Base-by-base conservation (phyloP, 306 rosid genomes). In the Prunus mira region DNA sequence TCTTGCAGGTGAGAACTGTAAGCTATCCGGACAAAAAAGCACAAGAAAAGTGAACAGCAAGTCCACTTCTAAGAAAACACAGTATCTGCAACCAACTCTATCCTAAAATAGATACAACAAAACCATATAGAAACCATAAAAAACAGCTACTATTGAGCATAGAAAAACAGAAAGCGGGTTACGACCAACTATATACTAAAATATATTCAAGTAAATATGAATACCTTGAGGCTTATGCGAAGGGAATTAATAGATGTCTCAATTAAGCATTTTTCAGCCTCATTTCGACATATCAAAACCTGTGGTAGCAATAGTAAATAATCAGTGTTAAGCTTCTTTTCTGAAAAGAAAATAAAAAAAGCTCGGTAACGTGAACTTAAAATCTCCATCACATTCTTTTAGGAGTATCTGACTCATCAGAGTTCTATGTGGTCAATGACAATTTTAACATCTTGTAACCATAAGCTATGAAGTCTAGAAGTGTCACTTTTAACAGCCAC, bases 171-270 rank as follows among this genome's bases (percentile, higher is more conserved):
- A 34, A 34, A 34, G 41, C 41, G 8, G 41, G 41, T 34, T 34
- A 34, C 24, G 12, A 62, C 67, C 67, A 62, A 28, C 9, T 28
- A 62, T 15, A 3, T 14, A 6, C 0, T 62, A 62, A 62, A 15
- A 8, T 52, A 52, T 41, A 61, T 73, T 2, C 51, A 73, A 67
- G 43, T 51, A 18, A 50, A 47, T 43, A 69, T 45, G 76, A 46
- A 77, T 74, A 95, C 97, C 99, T 95, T 95, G 78, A 95, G 97
- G 81, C 97, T 95, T 81, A 95, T 90, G 73, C 99, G 91, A 58
- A 95, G 82, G 43, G 99, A 95, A 83, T 95, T 95, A 68, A 95
- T 90, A 43, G 97, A 95, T n/a, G 99, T 92, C 87, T 95, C 99
- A 17, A 90, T 89, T 69, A 95, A 88, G 82, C 97, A 95, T 72